Base-by-base conservation (phyloP, 495 filamentous ascomycete genomes). In the Daldinia bambusicola region DNA sequence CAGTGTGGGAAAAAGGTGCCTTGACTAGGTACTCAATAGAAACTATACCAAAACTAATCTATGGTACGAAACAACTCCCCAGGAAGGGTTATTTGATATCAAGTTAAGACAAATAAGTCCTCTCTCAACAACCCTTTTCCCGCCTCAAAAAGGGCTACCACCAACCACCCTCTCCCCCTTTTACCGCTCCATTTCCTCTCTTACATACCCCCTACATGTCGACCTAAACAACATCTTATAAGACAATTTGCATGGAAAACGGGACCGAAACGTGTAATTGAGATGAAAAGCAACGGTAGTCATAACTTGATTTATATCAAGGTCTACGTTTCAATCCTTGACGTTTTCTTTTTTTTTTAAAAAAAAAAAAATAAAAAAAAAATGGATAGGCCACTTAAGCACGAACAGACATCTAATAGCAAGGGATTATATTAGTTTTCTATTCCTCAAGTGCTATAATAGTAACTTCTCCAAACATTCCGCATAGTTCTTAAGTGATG, bases 381-480 rank as follows among this genome's bases (percentile, higher is more conserved):
- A n/a, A n/a, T n/a, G n/a, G n/a, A n/a, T n/a, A n/a, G n/a, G n/a
- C n/a, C n/a, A 48, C 18, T 26, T 26, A 26, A 22, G 2, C 18
- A 12, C 10, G 26, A 3, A 48, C 4, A 22, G 20, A 9, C 9
- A 48, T 6, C 34, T 36, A 0, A 22, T 12, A 22, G 8, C 7
- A 48, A 48, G 51, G 31, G 31, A 31, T 32, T 32, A 53, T n/a
- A 26, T 32, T 32, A n/a, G 12, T 53, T 53, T 66, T 31, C 36
- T 20, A 53, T 59, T 52, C 43, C 60, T 63, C 34, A 36, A 7
- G 2, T 63, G 16, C 22, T 69, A 13, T 61, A 57, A 68, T 5
- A 62, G 57, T 57, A 58, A 20, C 38, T 59, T 22, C 20, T 7
- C 13, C 36, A 10, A 36, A 51, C 52, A 63, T 69, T 52, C 34